Percentiles rank a stretch among this genome's conserved stretches.
Conservation (phyloP, 106 monocot genomes). For the Dendrobium nobile region DNA sequence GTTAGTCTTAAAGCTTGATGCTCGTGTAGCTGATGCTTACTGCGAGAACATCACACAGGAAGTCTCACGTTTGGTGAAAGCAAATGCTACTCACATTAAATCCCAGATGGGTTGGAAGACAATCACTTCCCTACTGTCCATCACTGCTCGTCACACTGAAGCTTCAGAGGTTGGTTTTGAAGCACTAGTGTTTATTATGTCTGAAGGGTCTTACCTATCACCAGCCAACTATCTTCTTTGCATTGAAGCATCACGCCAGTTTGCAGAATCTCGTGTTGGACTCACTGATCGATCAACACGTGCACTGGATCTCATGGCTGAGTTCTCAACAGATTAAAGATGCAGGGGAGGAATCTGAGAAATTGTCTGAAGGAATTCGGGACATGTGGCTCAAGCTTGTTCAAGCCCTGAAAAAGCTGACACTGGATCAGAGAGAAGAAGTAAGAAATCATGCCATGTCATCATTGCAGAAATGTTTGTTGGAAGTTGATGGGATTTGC, state of each 20-base stretch:
- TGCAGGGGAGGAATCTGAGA: constrained; percentile 38
- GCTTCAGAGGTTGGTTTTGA: constrained; percentile 72
- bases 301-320: constrained; percentile 55
- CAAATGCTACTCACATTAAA: constrained; percentile 63
- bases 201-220: constrained; percentile 57
- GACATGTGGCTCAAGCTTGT: constrained; percentile 76
- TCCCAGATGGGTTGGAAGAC: constrained; percentile 65
- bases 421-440: constrained; percentile 61
- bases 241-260: constrained; percentile 58
- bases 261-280: constrained; percentile 70
- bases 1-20: constrained; percentile 70
- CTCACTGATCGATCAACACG: constrained; percentile 36
- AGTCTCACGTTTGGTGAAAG: constrained; percentile 61
- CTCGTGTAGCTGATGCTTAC: constrained; percentile 78
- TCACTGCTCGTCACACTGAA: constrained; percentile 69
- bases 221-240: constrained; percentile 53
- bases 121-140: constrained; percentile 57
- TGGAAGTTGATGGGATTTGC: constrained; percentile 44
- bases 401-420: constrained; percentile 39
- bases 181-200: constrained; percentile 60
- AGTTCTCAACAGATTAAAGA: constrained; percentile 38
- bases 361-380: constrained; percentile 45
- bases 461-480: constrained; percentile 56
- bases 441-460: constrained; percentile 66
- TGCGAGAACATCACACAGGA: constrained; percentile 78